phyloP scores from a whole-genome alignment of 768 basidiomycete species.

The Termitomyces bulborhizus region DNA sequence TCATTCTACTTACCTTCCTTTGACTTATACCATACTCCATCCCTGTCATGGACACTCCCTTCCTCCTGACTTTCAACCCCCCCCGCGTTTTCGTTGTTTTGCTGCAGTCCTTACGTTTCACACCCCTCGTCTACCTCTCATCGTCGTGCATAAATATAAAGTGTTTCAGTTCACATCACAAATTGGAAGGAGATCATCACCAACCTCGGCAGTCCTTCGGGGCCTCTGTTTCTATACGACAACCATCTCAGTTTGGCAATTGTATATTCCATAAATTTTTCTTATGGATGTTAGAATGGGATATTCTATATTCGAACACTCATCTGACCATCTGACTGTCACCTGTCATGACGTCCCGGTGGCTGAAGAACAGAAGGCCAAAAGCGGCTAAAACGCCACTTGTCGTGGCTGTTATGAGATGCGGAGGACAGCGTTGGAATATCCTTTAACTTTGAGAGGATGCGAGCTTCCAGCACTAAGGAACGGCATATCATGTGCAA shows the following conservation, averaged over 20 bases:
- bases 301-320: neutral
- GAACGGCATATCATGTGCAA: neutral
- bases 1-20: conserved; percentile 11
- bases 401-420: neutral
- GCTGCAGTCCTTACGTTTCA: conserved; percentile 24
- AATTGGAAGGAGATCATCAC: neutral
- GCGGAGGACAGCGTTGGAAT: no score
- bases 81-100: conserved; percentile 37
- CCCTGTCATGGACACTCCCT: conserved; percentile 16
- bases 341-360: neutral
- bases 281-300: neutral
- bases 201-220: neutral
- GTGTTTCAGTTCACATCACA: conserved; percentile 9
- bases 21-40: conserved; percentile 14
- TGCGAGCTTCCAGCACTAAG: neutral
- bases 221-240: neutral
- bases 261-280: neutral
- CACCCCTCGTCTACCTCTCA: conserved; percentile 12
- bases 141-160: conserved; percentile 15
- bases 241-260: neutral
- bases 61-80: conserved; percentile 17
- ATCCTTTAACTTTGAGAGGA: neutral
- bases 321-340: neutral
- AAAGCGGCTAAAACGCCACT: neutral
- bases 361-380: neutral